Evolutionary conservation across 257 asterid genomes (phyloP), one percentile per base, ranked within the genome.

Genomic region (Thymus mandschuricus): DNA sequence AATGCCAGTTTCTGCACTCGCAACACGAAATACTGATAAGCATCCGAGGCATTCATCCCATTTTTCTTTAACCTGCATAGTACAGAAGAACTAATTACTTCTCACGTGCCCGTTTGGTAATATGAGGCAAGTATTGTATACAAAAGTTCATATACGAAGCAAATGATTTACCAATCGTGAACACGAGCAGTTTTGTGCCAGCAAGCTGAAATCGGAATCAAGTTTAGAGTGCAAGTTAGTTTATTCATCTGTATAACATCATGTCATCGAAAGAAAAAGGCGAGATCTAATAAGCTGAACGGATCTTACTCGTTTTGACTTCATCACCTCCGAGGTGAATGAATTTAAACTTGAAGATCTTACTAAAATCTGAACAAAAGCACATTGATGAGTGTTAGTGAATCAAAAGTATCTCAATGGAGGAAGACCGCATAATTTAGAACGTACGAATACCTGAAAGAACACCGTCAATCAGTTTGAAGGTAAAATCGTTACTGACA

Each of bases 301-400:
- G 8, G 6, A 52, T 52, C 95, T 85, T 80, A 92, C 98, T 75
- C 4, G 96, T 86, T 69, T 88, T 62, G 66, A 92, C 97, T 87
- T 92, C 98, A 66, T 92, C 98, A 30, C 98, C 98, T 62, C 98
- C 97, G 21, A 92, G 87, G 80, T 92, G 98, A 76, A 92, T 74
- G 62, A 92, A 92, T 79, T 72, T 92, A 75, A 87, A 92, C 68
- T 86, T 92, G 90, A 92, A 92, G 77, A 92, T 87, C 84, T 87
- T 87, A 76, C 97, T 90, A 84, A 92, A 88, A 88, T 90, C 98
- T 92, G 91, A 64, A 74, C 69, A 45, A 60, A 41, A 65, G 28
- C 73, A 51, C 5, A 10, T 44, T 30, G 69, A 71, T 12, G 29
- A 58, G 46, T 34, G 7, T 29, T 8, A 56, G 44, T 10, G 31